These are phyloP conservation scores for Flaveria robusta DNA, from an alignment of 129 eudicot species.

Conservation along the genomic window DNA sequence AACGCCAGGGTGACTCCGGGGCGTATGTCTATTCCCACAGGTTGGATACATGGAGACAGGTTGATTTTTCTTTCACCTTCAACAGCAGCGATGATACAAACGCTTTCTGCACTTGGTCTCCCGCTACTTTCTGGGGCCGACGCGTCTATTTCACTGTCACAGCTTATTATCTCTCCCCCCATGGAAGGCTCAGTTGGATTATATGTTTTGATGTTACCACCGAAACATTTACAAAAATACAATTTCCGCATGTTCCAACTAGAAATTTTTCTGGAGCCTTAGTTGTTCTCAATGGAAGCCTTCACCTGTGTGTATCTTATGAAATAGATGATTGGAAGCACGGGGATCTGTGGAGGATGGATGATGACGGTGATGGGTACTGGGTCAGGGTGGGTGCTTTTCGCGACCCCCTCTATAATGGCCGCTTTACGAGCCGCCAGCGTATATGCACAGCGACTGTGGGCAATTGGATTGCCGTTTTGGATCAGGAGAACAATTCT, in stretches of 20 bases:
- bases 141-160: background rate
- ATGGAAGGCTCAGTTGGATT: background rate
- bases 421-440: background rate
- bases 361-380: slow-evolving; percentile 7
- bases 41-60: slow-evolving; percentile 3
- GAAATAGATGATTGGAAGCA: background rate
- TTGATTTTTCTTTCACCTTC: background rate
- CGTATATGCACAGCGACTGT: background rate
- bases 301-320: background rate
- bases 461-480: background rate
- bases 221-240: background rate
- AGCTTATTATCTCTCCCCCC: background rate
- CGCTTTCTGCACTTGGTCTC: background rate
- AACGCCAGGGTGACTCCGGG: background rate
- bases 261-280: background rate
- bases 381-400: slow-evolving; percentile 7
- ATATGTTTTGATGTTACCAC: slow-evolving; percentile 8
- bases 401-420: background rate
- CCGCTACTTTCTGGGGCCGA: background rate
- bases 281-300: background rate
- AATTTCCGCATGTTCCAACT: background rate
- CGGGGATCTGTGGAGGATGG: slow-evolving; percentile 9
- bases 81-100: background rate
- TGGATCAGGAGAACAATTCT: background rate
- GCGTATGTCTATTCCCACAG: slow-evolving; percentile 9